Percentiles rank a stretch among this genome's conserved stretches.
These are phyloP conservation scores for Hypsizygus marmoreus DNA, from an alignment of 768 basidiomycete genomes.

Conservation along the genomic window DNA sequence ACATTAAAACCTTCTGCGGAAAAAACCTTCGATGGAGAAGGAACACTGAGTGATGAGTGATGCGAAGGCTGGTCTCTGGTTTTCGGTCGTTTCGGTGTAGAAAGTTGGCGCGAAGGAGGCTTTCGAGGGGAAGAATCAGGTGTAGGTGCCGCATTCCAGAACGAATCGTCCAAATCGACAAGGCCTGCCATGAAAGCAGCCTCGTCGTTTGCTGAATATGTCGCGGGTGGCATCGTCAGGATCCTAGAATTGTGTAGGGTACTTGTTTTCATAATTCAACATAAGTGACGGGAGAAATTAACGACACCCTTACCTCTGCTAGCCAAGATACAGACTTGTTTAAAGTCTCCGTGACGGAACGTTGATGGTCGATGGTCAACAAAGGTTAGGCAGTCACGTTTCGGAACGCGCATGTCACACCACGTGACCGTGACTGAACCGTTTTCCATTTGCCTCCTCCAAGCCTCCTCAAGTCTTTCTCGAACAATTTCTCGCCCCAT, in stretches of 20 bases:
- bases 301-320: background rate
- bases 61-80: no score
- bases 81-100: conserved; percentile 4
- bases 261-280: background rate
- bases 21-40: conserved; percentile 24
- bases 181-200: conserved; percentile 53
- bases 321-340: no score
- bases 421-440: no score
- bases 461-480: no score
- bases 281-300: conserved; percentile 3
- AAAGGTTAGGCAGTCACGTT: no score
- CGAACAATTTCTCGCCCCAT: no score
- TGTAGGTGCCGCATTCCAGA: conserved; percentile 44
- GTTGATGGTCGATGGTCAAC: no score
- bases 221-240: conserved; percentile 33
- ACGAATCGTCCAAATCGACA: conserved; percentile 47
- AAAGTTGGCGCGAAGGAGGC: conserved; percentile 6
- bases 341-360: no score
- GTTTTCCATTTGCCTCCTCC: no score
- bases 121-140: conserved; percentile 35
- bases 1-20: conserved; percentile 44
- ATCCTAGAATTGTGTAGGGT: background rate
- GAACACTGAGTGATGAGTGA: conserved; percentile 9
- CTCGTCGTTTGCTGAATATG: conserved; percentile 47
- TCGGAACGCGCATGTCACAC: no score